Evolutionary conservation across 176 grass and related monocot species (phyloP).

Genomic region (Triticum aestivum): IWGSC_CS_RefSeq_v2.1 NC_057799.1:5379684-5380183

Average conservation of each 20-base stretch:
- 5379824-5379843: background rate
- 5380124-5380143: background rate
- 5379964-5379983: background rate
- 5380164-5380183: background rate
- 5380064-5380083: background rate
- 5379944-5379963: background rate
- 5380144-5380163: background rate
- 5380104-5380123: background rate
- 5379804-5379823: background rate
- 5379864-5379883: background rate
- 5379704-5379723: slow-evolving; percentile 87
- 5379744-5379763: slow-evolving; percentile 77
- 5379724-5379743: slow-evolving; percentile 89
- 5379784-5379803: background rate
- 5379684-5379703: slow-evolving; percentile 81
- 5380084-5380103: background rate
- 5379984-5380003: background rate
- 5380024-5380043: background rate
- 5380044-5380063: background rate
- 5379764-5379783: slow-evolving; percentile 95
- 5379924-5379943: background rate
- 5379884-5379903: slow-evolving; percentile 12
- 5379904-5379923: background rate
- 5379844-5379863: background rate
- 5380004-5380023: background rate